Percentiles rank a stretch among this genome's conserved stretches.
phyloP scores from a whole-genome alignment of 345 rosid species.

The Angophora floribunda region DNA sequence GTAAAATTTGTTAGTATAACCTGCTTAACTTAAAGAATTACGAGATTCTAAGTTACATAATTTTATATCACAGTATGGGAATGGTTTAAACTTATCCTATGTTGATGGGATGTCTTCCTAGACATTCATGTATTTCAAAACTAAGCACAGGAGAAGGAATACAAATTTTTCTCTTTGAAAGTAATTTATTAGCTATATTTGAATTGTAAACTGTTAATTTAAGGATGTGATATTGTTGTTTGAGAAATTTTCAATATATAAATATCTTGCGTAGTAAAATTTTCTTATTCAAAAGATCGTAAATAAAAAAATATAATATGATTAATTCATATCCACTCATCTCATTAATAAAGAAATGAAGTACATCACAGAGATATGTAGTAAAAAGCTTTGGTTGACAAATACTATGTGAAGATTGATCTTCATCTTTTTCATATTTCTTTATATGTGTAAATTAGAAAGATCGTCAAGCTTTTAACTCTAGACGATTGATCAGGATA shows the following conservation, averaged over 20 bases:
- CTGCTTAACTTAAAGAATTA: too few species aligned
- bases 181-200: too few species aligned
- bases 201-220: not conserved
- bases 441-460: not conserved
- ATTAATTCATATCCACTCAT: not conserved
- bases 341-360: not conserved
- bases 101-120: too few species aligned
- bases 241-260: not conserved
- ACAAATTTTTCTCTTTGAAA: too few species aligned
- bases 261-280: too few species aligned
- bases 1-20: too few species aligned
- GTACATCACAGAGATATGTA: not conserved
- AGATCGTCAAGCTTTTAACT: not conserved
- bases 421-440: not conserved
- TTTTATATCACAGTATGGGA: too few species aligned
- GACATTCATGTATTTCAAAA: too few species aligned
- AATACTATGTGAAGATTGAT: not conserved
- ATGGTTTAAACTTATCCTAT: too few species aligned
- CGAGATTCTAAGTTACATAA: too few species aligned
- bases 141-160: too few species aligned
- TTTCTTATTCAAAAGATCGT: not conserved
- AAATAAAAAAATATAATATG: not conserved
- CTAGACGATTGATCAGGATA: too few species aligned
- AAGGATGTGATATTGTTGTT: not conserved
- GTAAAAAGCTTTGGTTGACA: not conserved